Conservation (phyloP, 768 basidiomycete species). For the Hericium coralloides region DNA sequence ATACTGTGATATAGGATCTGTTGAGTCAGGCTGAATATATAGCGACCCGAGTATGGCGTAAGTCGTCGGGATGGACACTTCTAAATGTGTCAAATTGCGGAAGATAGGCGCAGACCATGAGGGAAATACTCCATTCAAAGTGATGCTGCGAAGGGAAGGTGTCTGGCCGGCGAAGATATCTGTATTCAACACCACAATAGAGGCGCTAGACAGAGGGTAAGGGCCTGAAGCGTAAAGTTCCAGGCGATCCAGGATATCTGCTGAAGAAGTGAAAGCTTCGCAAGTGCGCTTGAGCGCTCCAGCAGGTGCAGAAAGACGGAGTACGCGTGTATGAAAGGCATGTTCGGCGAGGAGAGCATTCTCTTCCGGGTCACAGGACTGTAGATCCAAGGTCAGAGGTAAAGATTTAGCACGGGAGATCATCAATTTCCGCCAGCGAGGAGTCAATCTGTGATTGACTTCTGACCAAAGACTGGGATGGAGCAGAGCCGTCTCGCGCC, state of each 20-base stretch:
- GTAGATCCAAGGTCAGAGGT: neutral
- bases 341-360: neutral
- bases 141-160: neutral
- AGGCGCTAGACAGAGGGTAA: neutral
- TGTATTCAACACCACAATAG: neutral
- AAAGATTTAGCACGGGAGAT: neutral
- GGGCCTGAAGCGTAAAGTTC: neutral
- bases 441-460: neutral
- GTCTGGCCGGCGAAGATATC: neutral
- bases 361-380: neutral
- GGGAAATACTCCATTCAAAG: neutral
- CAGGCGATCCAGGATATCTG: neutral
- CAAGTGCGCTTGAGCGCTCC: neutral
- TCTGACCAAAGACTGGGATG: neutral
- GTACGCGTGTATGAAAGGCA: neutral
- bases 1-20: too few relatives aligned
- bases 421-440: neutral
- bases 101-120: neutral
- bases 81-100: too few relatives aligned
- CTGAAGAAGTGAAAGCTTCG: neutral
- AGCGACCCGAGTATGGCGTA: too few relatives aligned
- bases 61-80: too few relatives aligned
- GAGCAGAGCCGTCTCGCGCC: neutral
- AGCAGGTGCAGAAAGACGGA: neutral
- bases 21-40: too few relatives aligned